Evolutionary conservation across 148 eudicot genomes (phyloP).

Genomic region (Silene uniflora): DNA sequence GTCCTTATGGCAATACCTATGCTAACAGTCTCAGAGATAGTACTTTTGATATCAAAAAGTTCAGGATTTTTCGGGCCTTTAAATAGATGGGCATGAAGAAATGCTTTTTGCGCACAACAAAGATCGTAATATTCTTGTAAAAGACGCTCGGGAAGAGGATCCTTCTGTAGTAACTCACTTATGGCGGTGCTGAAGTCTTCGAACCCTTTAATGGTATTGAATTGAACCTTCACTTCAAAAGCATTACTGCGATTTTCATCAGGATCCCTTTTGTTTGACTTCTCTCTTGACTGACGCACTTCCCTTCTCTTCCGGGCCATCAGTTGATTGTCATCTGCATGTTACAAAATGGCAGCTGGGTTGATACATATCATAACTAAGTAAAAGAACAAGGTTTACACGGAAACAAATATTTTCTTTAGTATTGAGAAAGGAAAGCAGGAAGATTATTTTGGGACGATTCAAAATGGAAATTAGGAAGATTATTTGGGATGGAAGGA

Average conservation of each 20-base stretch:
- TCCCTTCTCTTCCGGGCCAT: slow-evolving; percentile 15
- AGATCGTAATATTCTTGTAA: slow-evolving; percentile 44
- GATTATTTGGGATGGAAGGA: too few species aligned
- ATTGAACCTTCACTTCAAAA: neutral
- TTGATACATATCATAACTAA: too few species aligned
- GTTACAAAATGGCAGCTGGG: too few species aligned
- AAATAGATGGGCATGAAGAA: slow-evolving; percentile 46
- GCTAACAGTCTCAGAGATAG: slow-evolving; percentile 29
- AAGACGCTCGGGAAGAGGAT: slow-evolving; percentile 34
- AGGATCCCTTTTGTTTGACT: neutral
- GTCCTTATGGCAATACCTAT: slow-evolving; percentile 37
- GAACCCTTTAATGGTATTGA: slow-evolving; percentile 16
- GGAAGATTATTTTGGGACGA: too few species aligned
- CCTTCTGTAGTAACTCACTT: slow-evolving; percentile 35
- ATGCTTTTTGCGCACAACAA: slow-evolving; percentile 36
- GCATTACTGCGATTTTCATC: neutral
- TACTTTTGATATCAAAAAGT: slow-evolving; percentile 23
- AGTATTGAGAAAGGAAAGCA: too few species aligned
- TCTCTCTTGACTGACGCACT: slow-evolving; percentile 8
- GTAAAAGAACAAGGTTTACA: too few species aligned
- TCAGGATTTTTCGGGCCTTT: slow-evolving; percentile 34
- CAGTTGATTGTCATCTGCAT: neutral
- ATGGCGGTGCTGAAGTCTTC: slow-evolving; percentile 31
- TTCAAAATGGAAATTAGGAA: too few species aligned
- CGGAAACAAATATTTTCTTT: too few species aligned